Percentiles rank a stretch among this genome's conserved stretches.
phyloP scores from a whole-genome alignment of 768 basidiomycete species.

The Leccinum uliginosum region DNA sequence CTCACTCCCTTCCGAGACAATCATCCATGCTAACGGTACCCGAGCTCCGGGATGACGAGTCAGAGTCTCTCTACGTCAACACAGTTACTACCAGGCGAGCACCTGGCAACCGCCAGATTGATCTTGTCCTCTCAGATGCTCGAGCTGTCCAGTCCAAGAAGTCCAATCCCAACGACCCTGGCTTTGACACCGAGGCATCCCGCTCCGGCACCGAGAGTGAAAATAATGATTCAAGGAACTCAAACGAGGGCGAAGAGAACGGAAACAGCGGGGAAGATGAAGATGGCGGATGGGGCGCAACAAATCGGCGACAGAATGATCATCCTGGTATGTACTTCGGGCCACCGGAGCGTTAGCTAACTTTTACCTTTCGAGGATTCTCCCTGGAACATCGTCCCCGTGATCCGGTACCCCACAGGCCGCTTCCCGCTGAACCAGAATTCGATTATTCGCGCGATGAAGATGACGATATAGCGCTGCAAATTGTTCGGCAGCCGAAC shows the following conservation, averaged over 20 bases:
- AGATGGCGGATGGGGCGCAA: not conserved
- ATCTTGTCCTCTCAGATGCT: not conserved
- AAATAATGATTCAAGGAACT: not conserved
- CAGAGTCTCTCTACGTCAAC: not conserved
- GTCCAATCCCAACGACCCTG: not conserved
- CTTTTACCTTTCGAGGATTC: not conserved
- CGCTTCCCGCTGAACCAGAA: not conserved
- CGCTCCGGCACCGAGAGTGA: not conserved
- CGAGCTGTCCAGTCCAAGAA: no score
- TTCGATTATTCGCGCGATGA: not conserved
- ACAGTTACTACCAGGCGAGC: not conserved
- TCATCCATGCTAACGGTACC: not conserved
- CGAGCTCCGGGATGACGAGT: not conserved
- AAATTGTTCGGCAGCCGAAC: no score
- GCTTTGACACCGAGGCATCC: not conserved
- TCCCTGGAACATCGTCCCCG: not conserved
- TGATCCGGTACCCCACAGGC: not conserved
- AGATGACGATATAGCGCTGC: not conserved
- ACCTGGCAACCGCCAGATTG: not conserved
- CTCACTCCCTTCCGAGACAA: not conserved
- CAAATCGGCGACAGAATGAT: not conserved
- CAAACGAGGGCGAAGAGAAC: not conserved
- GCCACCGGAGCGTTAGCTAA: not conserved
- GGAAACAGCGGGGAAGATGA: not conserved
- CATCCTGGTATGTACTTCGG: not conserved